phyloP scores from a whole-genome alignment of 2,329 filamentous ascomycete species.

The Sporothrix globosa region DNA sequence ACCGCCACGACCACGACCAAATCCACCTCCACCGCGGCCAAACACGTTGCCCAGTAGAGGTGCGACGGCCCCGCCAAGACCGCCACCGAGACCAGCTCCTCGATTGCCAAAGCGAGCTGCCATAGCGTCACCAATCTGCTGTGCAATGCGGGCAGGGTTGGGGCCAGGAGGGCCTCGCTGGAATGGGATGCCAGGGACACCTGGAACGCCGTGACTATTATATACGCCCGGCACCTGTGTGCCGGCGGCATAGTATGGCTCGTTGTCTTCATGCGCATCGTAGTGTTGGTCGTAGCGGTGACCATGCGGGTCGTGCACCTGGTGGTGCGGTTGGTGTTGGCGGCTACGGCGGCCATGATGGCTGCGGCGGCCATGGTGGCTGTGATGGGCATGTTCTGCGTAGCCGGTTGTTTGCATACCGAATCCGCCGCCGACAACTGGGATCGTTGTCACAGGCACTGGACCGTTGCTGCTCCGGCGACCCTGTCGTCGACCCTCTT shows the following conservation, averaged over 20 bases:
- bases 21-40: conserved; percentile 29
- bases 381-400: not conserved
- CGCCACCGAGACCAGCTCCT: not conserved
- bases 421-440: not conserved
- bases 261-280: not conserved
- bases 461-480: not conserved
- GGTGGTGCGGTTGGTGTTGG: conserved; percentile 3
- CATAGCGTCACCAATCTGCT: conserved; percentile 14
- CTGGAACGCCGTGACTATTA: not conserved
- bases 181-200: not conserved
- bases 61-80: not conserved
- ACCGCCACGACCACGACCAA: conserved; percentile 24
- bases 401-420: not conserved
- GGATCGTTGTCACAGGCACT: not conserved
- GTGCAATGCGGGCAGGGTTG: not conserved
- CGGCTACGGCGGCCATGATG: not conserved
- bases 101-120: conserved; percentile 18
- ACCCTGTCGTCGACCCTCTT: not conserved
- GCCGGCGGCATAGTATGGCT: not conserved
- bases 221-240: not conserved
- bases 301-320: not conserved
- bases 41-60: conserved; percentile 28
- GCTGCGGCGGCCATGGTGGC: not conserved
- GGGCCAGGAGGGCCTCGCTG: not conserved
- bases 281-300: conserved; percentile 21